These are phyloP conservation scores for Neurospora sp. DNA, from an alignment of 495 filamentous ascomycete genomes.

Conservation along the genomic window DNA sequence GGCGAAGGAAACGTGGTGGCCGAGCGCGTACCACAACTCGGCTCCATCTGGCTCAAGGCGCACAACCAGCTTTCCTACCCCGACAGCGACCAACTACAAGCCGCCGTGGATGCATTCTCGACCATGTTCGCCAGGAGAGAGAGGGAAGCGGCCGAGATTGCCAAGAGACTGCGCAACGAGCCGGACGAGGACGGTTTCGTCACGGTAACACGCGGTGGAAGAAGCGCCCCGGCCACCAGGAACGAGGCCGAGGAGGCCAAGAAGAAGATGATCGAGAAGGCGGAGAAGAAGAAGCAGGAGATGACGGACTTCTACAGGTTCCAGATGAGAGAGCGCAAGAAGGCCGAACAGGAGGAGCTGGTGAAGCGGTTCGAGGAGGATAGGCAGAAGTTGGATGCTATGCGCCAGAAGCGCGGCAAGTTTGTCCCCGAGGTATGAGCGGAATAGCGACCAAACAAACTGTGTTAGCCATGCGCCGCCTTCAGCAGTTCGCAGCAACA, in stretches of 20 bases:
- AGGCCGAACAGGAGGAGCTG: conserved; percentile 65
- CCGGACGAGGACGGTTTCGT: conserved; percentile 95
- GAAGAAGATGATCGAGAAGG: conserved; percentile 63
- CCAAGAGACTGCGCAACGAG: conserved; percentile 54
- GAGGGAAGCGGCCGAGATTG: conserved; percentile 51
- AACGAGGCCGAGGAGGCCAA: conserved; percentile 65
- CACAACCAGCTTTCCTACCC: conserved; percentile 66
- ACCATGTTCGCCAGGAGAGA: conserved; percentile 56
- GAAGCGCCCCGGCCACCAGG: conserved; percentile 59
- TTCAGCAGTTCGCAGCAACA: background rate
- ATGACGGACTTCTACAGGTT: conserved; percentile 85
- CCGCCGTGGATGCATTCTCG: conserved; percentile 74
- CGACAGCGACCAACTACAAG: conserved; percentile 48
- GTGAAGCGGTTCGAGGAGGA: conserved; percentile 57
- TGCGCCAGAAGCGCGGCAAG: conserved; percentile 50
- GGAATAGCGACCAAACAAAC: background rate
- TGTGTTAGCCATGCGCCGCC: background rate
- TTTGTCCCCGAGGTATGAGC: conserved; percentile 42
- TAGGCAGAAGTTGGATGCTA: conserved; percentile 46
- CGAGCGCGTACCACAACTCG: conserved; percentile 45
- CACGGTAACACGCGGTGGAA: conserved; percentile 73
- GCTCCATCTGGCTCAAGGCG: conserved; percentile 48
- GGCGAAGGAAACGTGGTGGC: conserved; percentile 35
- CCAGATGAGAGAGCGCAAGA: conserved; percentile 81
- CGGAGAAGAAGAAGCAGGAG: conserved; percentile 52